Conservation (phyloP, 2,329 filamentous ascomycete genomes). For the Fusarium pseudocircinatum region DNA sequence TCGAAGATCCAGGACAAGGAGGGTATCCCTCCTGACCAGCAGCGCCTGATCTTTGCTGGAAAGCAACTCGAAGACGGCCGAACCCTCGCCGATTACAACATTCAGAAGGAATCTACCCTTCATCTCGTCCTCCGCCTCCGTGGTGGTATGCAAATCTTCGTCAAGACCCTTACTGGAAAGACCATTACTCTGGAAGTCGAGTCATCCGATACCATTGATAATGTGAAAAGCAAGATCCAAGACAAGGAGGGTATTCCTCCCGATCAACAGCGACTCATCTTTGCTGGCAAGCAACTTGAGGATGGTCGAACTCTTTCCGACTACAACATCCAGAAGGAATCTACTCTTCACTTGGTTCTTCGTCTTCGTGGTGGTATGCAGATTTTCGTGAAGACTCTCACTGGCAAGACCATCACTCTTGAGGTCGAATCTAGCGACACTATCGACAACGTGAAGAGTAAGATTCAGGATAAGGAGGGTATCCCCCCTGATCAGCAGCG, state of each 20-base stretch:
- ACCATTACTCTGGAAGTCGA: constrained; percentile 94
- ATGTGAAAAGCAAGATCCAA: constrained; percentile 93
- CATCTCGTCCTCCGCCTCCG: constrained; percentile 88
- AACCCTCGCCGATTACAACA: constrained; percentile 92
- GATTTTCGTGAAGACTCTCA: constrained; percentile 83
- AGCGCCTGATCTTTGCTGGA: constrained; percentile 93
- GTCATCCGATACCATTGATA: constrained; percentile 90
- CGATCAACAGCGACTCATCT: constrained; percentile 93
- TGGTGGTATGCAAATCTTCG: constrained; percentile 90
- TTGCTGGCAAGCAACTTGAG: constrained; percentile 92
- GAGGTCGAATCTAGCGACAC: constrained; percentile 91
- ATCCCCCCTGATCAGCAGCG: constrained; percentile 97
- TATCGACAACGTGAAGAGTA: constrained; percentile 96
- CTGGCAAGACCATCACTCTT: constrained; percentile 93
- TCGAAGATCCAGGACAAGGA: constrained; percentile 98
- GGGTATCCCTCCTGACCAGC: constrained; percentile 93
- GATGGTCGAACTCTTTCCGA: constrained; percentile 91
- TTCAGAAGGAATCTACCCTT: constrained; percentile 90
- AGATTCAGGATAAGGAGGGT: constrained; percentile 99
- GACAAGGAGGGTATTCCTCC: constrained; percentile 94
- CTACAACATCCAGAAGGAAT: constrained; percentile 97
- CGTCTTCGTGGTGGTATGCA: constrained; percentile 85
- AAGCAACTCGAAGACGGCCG: constrained; percentile 97
- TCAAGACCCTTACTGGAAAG: constrained; percentile 90
- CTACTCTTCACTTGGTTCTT: constrained; percentile 81